Percentiles rank a stretch among this genome's conserved stretches.
Evolutionary conservation across 2,329 filamentous ascomycete species (phyloP).

Genomic region (Colletotrichum sp.): DNA sequence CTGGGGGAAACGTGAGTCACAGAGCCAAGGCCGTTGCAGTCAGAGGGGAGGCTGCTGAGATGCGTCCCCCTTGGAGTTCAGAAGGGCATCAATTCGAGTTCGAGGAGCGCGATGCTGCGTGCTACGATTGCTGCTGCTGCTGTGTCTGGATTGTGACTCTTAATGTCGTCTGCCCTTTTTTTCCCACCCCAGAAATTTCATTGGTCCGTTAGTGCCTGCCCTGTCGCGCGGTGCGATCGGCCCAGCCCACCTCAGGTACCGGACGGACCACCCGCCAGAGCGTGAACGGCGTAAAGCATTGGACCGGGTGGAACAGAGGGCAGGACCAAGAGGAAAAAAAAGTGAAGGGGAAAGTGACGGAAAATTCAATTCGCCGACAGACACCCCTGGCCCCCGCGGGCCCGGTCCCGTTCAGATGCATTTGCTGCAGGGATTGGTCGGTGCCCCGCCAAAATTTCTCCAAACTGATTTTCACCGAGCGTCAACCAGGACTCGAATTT

Average conservation of each 20-base stretch:
- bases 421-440: constrained; percentile 18
- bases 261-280: background rate
- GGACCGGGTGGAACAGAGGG: background rate
- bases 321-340: background rate
- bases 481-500: background rate
- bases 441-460: constrained; percentile 24
- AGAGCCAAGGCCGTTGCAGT: background rate
- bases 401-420: constrained; percentile 3
- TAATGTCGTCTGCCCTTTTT: background rate
- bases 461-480: constrained; percentile 9
- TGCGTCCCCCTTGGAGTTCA: background rate
- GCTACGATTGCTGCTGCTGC: background rate
- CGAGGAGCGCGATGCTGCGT: background rate
- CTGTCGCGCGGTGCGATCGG: constrained; percentile 9
- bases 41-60: background rate
- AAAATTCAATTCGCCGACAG: constrained; percentile 18
- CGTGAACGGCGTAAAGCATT: background rate
- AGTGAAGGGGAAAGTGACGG: background rate
- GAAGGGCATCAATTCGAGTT: background rate
- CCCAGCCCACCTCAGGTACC: constrained; percentile 4
- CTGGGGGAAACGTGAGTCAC: constrained; percentile 20
- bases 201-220: background rate
- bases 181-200: background rate
- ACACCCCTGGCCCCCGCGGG: background rate
- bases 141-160: background rate